Evolutionary conservation across 495 filamentous ascomycete genomes (phyloP).

Genomic region (Evernia prunastri): DNA sequence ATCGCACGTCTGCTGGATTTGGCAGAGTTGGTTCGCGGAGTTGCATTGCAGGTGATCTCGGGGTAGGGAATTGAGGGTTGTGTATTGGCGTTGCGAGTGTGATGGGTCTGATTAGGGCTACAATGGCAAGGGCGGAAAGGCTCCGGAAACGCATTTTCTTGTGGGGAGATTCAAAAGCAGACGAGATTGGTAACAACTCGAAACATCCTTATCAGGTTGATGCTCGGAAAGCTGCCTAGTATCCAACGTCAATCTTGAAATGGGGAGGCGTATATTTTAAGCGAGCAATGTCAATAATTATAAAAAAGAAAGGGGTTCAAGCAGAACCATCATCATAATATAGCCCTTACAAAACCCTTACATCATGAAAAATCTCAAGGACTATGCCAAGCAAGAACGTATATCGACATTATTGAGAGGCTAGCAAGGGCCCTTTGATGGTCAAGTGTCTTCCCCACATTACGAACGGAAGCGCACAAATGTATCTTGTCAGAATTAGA

Average conservation of each 20-base stretch:
- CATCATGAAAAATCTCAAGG: background rate
- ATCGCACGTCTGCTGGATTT: background rate
- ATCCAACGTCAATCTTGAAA: background rate
- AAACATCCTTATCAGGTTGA: background rate
- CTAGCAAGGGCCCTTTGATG: slow-evolving; percentile 3
- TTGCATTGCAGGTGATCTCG: background rate
- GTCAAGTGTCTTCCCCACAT: background rate
- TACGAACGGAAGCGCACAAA: background rate
- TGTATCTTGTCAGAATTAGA: background rate
- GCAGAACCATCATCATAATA: background rate
- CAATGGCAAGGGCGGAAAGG: background rate
- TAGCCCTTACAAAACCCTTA: background rate
- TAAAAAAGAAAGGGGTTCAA: background rate
- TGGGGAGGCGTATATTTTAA: background rate
- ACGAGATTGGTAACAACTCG: background rate
- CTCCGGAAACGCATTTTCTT: background rate
- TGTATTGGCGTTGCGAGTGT: background rate
- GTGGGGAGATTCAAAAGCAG: background rate
- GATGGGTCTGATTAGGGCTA: background rate
- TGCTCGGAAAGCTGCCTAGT: background rate
- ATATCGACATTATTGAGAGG: slow-evolving; percentile 1
- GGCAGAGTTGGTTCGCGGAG: background rate
- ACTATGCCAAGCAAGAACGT: background rate
- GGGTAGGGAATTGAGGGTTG: background rate
- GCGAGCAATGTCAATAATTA: background rate